Evolutionary conservation across 2,329 filamentous ascomycete genomes (phyloP).

Genomic region (Dothidotthia symphoricarpi): DNA sequence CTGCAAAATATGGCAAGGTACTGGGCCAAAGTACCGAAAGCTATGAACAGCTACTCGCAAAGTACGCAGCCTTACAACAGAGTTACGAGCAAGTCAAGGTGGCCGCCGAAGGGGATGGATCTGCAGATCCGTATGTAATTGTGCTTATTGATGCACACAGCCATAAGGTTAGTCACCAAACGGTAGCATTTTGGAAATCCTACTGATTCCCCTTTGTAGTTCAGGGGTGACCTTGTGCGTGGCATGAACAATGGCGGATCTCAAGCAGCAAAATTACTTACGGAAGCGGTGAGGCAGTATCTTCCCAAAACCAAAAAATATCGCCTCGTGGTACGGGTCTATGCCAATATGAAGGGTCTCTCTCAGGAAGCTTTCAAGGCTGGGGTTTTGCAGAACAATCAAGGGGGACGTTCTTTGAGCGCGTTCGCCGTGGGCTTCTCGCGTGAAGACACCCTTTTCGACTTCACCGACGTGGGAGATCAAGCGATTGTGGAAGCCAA

Average conservation of each 20-base stretch:
- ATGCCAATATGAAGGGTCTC: neutral
- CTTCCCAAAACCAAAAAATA: neutral
- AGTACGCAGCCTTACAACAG: neutral
- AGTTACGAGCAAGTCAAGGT: neutral
- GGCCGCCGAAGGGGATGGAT: neutral
- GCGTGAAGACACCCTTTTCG: neutral
- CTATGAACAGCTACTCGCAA: neutral
- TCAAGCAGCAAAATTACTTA: neutral
- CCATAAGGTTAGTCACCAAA: neutral
- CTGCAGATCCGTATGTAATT: neutral
- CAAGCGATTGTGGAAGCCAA: conserved; percentile 1
- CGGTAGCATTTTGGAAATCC: neutral
- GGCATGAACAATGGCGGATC: neutral
- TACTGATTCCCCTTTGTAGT: neutral
- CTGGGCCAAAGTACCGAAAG: neutral
- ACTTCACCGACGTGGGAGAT: conserved; percentile 4
- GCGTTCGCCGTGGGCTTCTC: conserved; percentile 7
- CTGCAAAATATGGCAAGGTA: neutral
- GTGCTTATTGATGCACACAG: conserved; percentile 2
- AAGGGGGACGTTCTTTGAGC: neutral
- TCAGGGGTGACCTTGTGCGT: neutral
- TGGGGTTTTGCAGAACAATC: neutral
- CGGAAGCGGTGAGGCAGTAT: neutral
- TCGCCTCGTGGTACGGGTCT: neutral
- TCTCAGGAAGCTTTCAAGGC: neutral